These are phyloP conservation scores for Hyphopichia homilentoma DNA, from an alignment of 805 yeast genomes.

Conservation along the genomic window DNA sequence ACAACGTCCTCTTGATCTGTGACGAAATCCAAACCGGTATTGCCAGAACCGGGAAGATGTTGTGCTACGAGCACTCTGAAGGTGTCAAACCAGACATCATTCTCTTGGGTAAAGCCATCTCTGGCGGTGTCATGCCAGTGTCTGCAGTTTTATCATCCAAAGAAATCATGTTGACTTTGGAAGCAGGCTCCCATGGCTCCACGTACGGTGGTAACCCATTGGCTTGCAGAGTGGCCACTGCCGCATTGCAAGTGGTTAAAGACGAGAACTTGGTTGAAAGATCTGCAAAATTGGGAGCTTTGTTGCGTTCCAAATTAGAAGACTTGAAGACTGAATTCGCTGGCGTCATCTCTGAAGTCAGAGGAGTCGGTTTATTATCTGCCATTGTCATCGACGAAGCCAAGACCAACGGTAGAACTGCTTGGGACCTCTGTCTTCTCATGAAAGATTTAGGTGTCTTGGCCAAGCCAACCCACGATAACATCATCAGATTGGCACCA, in stretches of 20 bases:
- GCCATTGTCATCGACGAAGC: constrained; percentile 88
- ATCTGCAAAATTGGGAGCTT: constrained; percentile 66
- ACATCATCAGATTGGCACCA: constrained; percentile 93
- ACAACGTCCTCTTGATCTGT: constrained; percentile 86
- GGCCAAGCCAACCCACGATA: constrained; percentile 96
- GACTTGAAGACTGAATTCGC: constrained; percentile 49
- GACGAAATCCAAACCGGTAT: constrained; percentile 98
- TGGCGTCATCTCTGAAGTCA: constrained; percentile 56
- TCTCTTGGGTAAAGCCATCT: constrained; percentile 87
- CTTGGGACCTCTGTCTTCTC: constrained; percentile 92
- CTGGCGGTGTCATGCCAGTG: constrained; percentile 93
- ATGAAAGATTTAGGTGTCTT: constrained; percentile 86
- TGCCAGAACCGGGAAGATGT: constrained; percentile 93
- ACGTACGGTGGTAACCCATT: constrained; percentile 98
- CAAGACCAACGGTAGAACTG: constrained; percentile 83
- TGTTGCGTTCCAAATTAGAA: constrained; percentile 56
- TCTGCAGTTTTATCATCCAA: constrained; percentile 87
- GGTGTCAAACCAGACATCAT: constrained; percentile 85
- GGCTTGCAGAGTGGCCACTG: constrained; percentile 88
- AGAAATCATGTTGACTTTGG: constrained; percentile 83
- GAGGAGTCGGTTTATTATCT: constrained; percentile 83
- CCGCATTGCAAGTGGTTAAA: constrained; percentile 84
- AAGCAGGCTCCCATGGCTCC: constrained; percentile 96
- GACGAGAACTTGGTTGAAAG: constrained; percentile 85
- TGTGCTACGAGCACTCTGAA: constrained; percentile 82